These are phyloP conservation scores for Colletotrichum kahawae DNA, from an alignment of 2,329 filamentous ascomycete genomes.

Conservation along the genomic window DNA sequence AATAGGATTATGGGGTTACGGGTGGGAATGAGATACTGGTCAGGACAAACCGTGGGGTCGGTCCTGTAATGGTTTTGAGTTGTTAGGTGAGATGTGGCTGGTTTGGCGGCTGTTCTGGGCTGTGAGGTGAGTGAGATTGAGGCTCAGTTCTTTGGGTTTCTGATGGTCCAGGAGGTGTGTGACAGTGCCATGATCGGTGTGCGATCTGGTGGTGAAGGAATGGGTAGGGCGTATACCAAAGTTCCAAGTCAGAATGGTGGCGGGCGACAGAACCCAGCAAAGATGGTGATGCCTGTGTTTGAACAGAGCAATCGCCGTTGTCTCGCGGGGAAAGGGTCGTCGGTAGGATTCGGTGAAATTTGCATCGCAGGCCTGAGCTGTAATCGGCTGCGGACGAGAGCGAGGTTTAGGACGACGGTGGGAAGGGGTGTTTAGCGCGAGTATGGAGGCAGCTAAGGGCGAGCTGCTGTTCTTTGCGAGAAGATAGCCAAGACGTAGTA, in stretches of 20 bases:
- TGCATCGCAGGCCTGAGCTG: background rate
- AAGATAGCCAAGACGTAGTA: background rate
- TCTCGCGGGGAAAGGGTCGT: background rate
- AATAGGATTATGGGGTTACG: background rate
- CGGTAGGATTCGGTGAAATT: background rate
- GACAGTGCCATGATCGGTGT: background rate
- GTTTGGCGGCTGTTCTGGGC: background rate
- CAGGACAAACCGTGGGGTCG: background rate
- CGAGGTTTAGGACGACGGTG: background rate
- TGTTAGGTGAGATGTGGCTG: constrained; percentile 17
- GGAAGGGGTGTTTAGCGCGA: background rate
- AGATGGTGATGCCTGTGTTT: background rate
- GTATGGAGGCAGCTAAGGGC: background rate
- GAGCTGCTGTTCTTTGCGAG: background rate
- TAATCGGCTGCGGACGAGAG: background rate
- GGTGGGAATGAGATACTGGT: background rate
- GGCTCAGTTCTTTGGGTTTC: constrained; percentile 3
- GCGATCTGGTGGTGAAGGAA: background rate
- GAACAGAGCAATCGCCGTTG: background rate
- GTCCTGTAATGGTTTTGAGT: background rate
- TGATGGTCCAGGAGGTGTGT: background rate
- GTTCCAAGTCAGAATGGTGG: background rate
- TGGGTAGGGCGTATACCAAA: background rate
- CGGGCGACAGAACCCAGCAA: background rate
- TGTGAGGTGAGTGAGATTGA: background rate